Conservation (phyloP, 2,329 filamentous ascomycete species). For the Zalaria obscura region DNA sequence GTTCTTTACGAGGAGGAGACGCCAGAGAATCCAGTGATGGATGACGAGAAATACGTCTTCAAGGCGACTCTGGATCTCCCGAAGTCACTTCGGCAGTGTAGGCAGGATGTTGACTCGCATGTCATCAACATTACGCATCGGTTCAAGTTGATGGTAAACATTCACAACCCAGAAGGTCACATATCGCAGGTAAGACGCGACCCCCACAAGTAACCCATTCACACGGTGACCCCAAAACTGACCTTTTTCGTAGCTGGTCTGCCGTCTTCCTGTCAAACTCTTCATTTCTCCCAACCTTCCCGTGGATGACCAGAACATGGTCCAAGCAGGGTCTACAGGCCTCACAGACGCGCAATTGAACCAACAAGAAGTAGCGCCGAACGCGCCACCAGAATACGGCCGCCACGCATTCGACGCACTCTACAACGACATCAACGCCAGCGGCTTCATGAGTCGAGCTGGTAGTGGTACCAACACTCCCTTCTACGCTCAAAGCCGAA, state of each 20-base stretch:
- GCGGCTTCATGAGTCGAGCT: slow-evolving; percentile 49
- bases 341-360: slow-evolving; percentile 28
- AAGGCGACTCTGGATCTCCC: slow-evolving; percentile 53
- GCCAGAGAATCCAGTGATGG: slow-evolving; percentile 21
- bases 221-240: neutral
- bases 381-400: slow-evolving; percentile 85
- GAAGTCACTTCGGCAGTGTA: slow-evolving; percentile 65
- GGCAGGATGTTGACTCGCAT: slow-evolving; percentile 79
- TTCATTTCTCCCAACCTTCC: slow-evolving; percentile 93
- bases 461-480: slow-evolving; percentile 55
- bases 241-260: slow-evolving; percentile 74
- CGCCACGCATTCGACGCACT: slow-evolving; percentile 80
- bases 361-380: slow-evolving; percentile 40
- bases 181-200: slow-evolving; percentile 49
- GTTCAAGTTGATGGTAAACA: slow-evolving; percentile 76
- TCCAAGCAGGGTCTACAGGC: slow-evolving; percentile 41
- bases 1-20: slow-evolving; percentile 23
- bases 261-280: slow-evolving; percentile 78
- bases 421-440: slow-evolving; percentile 73
- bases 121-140: slow-evolving; percentile 90
- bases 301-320: slow-evolving; percentile 72
- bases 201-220: neutral
- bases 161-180: slow-evolving; percentile 91
- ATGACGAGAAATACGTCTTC: slow-evolving; percentile 46
- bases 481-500: slow-evolving; percentile 53